Evolutionary conservation across 331 rosid genomes (phyloP).

Genomic region (Stylosanthes scabra): DNA sequence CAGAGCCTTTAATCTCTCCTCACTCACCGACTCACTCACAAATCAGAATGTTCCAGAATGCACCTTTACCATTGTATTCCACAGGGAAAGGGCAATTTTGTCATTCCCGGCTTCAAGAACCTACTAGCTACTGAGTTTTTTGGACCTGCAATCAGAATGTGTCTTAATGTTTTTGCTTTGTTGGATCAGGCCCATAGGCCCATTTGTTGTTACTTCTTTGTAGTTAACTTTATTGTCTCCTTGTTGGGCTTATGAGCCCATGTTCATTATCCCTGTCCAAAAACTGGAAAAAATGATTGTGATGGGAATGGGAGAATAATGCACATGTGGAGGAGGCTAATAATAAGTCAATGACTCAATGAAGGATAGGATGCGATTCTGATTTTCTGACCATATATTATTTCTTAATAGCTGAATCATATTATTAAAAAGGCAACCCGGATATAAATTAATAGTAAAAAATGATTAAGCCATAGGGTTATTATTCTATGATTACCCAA

Average conservation of each 20-base stretch:
- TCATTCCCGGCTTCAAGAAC: neutral
- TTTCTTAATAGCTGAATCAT: constrained; percentile 25
- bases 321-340: constrained; percentile 22
- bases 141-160: too few species aligned
- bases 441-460: neutral
- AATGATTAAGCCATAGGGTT: neutral
- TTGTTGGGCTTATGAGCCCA: too few species aligned
- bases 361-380: constrained; percentile 42
- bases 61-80: neutral
- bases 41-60: constrained; percentile 3
- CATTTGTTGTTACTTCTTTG: too few species aligned
- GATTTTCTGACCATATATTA: constrained; percentile 35
- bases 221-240: too few species aligned
- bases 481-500: constrained; percentile 26
- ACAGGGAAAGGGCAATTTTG: neutral
- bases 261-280: too few species aligned
- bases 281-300: constrained; percentile 21
- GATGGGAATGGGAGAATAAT: constrained; percentile 47
- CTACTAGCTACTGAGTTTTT: too few species aligned
- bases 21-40: too few species aligned
- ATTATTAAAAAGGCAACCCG: neutral
- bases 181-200: neutral
- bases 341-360: constrained; percentile 36
- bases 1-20: too few species aligned
- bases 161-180: too few species aligned